Conservation (phyloP, 2,329 filamentous ascomycete genomes). For the Xylariaceae sp. region DNA sequence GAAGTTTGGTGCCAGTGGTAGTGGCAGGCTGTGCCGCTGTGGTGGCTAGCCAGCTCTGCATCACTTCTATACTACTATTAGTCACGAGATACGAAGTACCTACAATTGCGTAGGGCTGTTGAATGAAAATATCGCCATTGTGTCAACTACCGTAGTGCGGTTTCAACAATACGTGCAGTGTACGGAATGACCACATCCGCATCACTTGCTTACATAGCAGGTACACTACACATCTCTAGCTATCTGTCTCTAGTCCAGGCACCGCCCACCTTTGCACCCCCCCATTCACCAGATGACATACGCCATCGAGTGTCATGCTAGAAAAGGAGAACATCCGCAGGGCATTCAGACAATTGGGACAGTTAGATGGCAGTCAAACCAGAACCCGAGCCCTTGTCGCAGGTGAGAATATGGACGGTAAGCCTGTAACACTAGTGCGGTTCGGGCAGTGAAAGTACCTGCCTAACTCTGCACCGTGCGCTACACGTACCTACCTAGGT, state of each 20-base stretch:
- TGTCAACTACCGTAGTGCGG: not conserved
- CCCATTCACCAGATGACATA: too few species aligned
- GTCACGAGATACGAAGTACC: not conserved
- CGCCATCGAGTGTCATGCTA: too few species aligned
- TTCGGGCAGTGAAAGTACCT: conserved; percentile 13
- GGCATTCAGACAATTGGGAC: too few species aligned
- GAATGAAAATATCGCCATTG: not conserved
- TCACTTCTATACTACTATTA: too few species aligned
- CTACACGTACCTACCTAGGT: too few species aligned
- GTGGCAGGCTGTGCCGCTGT: too few species aligned
- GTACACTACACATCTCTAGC: not conserved
- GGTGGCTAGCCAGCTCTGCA: too few species aligned
- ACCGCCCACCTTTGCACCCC: too few species aligned
- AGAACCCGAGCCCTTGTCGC: too few species aligned
- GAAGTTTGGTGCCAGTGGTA: too few species aligned
- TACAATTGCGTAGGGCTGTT: conserved; percentile 4
- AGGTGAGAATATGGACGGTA: conserved; percentile 2
- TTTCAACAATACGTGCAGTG: not conserved
- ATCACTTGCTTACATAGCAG: not conserved
- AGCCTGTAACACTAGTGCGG: conserved; percentile 21
- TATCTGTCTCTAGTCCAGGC: not conserved
- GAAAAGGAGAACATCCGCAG: too few species aligned
- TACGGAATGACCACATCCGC: not conserved
- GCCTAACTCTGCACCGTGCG: conserved; percentile 4
- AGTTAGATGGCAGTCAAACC: too few species aligned